These are phyloP conservation scores for Talaromyces marneffei DNA, from an alignment of 2,329 filamentous ascomycete species.

Conservation along the genomic window DNA sequence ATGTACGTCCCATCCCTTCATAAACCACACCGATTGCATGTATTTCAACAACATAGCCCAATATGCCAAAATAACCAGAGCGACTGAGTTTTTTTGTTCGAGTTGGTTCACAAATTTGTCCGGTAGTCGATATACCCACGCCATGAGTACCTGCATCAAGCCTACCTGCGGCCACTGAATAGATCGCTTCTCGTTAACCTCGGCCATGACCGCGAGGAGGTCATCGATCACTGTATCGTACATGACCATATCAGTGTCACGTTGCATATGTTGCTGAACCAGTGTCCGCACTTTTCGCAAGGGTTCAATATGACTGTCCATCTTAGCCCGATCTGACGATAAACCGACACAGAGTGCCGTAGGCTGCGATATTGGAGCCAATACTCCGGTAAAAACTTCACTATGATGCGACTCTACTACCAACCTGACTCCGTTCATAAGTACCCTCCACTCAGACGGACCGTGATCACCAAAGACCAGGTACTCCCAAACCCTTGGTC, in stretches of 20 bases:
- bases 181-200: neutral
- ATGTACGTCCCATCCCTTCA: constrained; percentile 30
- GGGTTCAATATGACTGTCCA: neutral
- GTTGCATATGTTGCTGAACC: neutral
- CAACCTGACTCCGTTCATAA: constrained; percentile 27
- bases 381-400: neutral
- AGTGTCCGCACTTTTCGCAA: neutral
- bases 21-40: constrained; percentile 30
- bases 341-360: neutral
- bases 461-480: constrained; percentile 29
- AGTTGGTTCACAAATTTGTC: constrained; percentile 11
- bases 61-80: constrained; percentile 25
- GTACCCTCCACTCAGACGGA: constrained; percentile 27
- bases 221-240: neutral
- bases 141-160: constrained; percentile 1
- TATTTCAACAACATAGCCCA: constrained; percentile 29
- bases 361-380: neutral
- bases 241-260: neutral
- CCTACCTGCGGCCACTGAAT: neutral
- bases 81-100: constrained; percentile 24
- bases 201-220: neutral
- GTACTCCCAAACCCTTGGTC: constrained; percentile 27
- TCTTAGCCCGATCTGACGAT: neutral
- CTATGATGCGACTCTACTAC: constrained; percentile 15
- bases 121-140: constrained; percentile 1